Conservation (phyloP, 805 yeast genomes). For the Tetrapisispora nanseiensis region DNA sequence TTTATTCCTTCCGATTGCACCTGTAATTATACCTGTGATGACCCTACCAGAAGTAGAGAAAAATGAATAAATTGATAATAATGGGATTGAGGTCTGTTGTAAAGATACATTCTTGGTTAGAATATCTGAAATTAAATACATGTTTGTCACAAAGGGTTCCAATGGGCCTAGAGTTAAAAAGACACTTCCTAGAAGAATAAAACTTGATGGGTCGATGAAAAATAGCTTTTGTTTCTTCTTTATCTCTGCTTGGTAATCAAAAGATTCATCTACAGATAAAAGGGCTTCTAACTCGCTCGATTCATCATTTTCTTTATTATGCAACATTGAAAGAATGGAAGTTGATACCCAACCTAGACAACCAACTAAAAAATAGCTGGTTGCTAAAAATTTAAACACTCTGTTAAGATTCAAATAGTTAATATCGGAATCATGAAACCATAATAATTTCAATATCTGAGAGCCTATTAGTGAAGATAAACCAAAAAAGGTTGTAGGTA, state of each 20-base stretch:
- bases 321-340: constrained; percentile 47
- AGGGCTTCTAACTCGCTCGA: constrained; percentile 9
- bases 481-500: constrained; percentile 86
- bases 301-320: constrained; percentile 26
- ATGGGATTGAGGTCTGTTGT: constrained; percentile 25
- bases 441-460: constrained; percentile 40
- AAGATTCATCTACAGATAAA: constrained; percentile 3
- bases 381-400: constrained; percentile 45
- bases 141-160: constrained; percentile 74
- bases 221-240: constrained; percentile 7
- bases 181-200: constrained; percentile 53
- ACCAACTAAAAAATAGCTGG: constrained; percentile 48
- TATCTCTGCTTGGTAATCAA: not conserved
- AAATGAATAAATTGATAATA: constrained; percentile 54
- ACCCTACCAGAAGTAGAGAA: constrained; percentile 64
- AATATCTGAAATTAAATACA: constrained; percentile 59
- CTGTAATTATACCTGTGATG: constrained; percentile 57
- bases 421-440: constrained; percentile 28
- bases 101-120: constrained; percentile 2
- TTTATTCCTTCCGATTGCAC: constrained; percentile 35
- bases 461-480: constrained; percentile 69
- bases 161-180: constrained; percentile 70
- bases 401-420: constrained; percentile 36
- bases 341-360: constrained; percentile 53
- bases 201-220: constrained; percentile 48